Conservation (phyloP, 2,329 filamentous ascomycete genomes). For the Fusarium sp. region DNA sequence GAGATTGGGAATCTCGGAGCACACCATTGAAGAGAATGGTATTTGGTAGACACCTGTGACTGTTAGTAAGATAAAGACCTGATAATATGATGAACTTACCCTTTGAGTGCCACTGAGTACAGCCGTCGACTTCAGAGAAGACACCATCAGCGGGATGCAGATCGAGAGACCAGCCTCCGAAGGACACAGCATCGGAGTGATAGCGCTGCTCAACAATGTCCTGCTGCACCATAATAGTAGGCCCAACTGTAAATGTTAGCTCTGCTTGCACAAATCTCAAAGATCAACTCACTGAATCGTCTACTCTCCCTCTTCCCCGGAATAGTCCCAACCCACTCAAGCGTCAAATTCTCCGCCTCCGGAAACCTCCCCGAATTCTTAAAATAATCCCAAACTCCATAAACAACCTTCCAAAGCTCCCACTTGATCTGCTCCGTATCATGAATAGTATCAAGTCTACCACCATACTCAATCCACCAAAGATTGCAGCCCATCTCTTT, state of each 20-base stretch:
- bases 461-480: constrained; percentile 23
- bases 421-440: constrained; percentile 18
- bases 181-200: constrained; percentile 9
- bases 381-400: constrained; percentile 21
- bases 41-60: constrained; percentile 1
- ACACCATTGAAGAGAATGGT: constrained; percentile 8
- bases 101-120: constrained; percentile 21
- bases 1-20: constrained; percentile 7
- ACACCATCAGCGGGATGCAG: constrained; percentile 15
- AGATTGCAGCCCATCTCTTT: constrained; percentile 17
- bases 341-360: constrained; percentile 7
- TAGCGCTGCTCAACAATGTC: constrained; percentile 6
- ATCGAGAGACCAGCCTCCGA: constrained; percentile 18
- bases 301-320: constrained; percentile 12
- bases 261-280: accelerated
- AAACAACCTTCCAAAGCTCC: constrained; percentile 20
- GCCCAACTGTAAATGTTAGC: neutral
- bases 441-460: constrained; percentile 15
- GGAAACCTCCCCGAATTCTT: constrained; percentile 16
- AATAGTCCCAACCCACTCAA: constrained; percentile 17
- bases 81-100: accelerated
- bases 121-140: constrained; percentile 15
- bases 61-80: accelerated
- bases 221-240: constrained; percentile 14
- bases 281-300: neutral